Evolutionary conservation across 2,329 filamentous ascomycete species (phyloP).

Genomic region (Scedosporium apiospermum): DNA sequence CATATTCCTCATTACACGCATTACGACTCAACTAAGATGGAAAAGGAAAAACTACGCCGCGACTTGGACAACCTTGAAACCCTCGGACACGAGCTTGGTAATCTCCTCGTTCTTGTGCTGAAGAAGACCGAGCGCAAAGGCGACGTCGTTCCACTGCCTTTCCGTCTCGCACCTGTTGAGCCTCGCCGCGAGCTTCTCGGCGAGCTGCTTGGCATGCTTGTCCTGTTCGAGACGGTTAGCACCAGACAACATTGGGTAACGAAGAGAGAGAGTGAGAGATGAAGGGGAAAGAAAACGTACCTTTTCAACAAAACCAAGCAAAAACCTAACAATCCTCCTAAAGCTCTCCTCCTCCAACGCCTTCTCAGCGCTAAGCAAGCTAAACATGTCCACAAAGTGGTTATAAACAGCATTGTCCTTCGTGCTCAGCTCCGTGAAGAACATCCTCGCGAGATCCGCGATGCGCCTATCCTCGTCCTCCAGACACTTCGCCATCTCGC

Average conservation of each 20-base stretch:
- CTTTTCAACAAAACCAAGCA: constrained; percentile 96
- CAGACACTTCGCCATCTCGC: constrained; percentile 98
- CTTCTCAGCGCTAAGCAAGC: constrained; percentile 73
- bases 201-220: constrained; percentile 90
- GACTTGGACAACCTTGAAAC: constrained; percentile 63
- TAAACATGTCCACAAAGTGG: constrained; percentile 99
- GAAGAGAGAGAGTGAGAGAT: not conserved
- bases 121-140: constrained; percentile 78
- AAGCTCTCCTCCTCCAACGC: constrained; percentile 78
- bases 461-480: constrained; percentile 95
- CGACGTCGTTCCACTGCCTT: constrained; percentile 94
- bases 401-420: constrained; percentile 99
- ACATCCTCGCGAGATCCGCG: constrained; percentile 90
- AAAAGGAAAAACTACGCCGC: constrained; percentile 32
- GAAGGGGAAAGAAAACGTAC: constrained; percentile 35
- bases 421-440: constrained; percentile 93
- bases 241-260: constrained; percentile 10
- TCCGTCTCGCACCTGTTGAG: constrained; percentile 82
- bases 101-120: constrained; percentile 94
- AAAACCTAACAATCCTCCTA: constrained; percentile 78
- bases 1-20: not conserved
- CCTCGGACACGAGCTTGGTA: constrained; percentile 62
- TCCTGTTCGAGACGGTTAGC: constrained; percentile 48
- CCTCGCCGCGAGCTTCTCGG: constrained; percentile 83
- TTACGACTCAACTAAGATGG: not conserved